Percentiles rank a stretch among this genome's conserved stretches.
Evolutionary conservation across 202 grass and related monocot genomes (phyloP).

Genomic region (Zoysia matrella): DNA sequence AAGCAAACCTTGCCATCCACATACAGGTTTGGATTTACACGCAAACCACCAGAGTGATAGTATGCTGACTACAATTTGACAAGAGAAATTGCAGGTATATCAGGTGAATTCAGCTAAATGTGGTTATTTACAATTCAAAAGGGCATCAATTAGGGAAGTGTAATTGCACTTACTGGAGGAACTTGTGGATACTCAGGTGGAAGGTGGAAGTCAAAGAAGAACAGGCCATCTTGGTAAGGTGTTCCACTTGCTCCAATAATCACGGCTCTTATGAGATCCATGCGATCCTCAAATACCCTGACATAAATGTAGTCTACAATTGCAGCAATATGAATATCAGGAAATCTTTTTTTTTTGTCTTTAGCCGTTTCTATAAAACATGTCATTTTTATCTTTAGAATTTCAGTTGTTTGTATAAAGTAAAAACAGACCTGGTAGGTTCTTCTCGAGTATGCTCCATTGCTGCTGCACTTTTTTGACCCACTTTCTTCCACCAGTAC

Average conservation of each 20-base stretch:
- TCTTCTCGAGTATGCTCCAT: conserved; percentile 99
- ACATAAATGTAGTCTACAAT: conserved; percentile 94
- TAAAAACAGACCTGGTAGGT: conserved; percentile 70
- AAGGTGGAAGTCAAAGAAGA: conserved; percentile 98
- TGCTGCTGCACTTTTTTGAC: conserved; percentile 93
- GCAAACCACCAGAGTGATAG: conserved; percentile 75
- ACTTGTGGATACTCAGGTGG: conserved; percentile 91
- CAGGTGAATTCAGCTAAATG: conserved; percentile 16
- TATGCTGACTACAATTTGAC: conserved; percentile 71
- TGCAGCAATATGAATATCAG: conserved; percentile 47
- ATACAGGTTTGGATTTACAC: conserved; percentile 96
- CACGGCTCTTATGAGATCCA: conserved; percentile 92
- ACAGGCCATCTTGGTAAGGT: conserved; percentile 96
- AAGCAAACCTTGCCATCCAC: conserved; percentile 96
- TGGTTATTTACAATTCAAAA: conserved; percentile 2
- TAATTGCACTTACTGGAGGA: conserved; percentile 73
- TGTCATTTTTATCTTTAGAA: not conserved
- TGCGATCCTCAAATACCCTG: conserved; percentile 95
- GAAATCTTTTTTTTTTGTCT: conserved; percentile 26
- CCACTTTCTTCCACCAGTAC: conserved; percentile 87
- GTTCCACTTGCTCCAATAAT: conserved; percentile 96
- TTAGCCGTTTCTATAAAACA: not conserved
- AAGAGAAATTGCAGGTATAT: conserved; percentile 22
- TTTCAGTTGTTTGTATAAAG: conserved; percentile 28
- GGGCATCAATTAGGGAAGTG: not conserved